A percentile compares a stretch with the other conserved stretches of the same genome.
Evolutionary conservation across 352 stramenopile genomes (phyloP).

Genomic region (Phytophthora citrophthora): DNA sequence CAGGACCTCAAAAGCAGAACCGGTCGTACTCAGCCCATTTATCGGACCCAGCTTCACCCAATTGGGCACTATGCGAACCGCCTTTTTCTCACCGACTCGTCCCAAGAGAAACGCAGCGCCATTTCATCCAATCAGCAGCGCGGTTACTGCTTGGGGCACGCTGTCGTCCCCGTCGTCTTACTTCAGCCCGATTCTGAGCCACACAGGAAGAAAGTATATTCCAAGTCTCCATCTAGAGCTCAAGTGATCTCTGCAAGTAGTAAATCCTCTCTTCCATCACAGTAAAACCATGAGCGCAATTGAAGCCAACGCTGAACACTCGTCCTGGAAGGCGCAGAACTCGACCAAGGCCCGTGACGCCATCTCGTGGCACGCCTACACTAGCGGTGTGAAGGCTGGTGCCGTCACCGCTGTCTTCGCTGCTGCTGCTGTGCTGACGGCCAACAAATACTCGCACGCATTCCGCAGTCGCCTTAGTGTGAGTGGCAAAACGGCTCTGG

Average conservation of each 20-base stretch:
- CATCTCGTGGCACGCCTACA: constrained; percentile 77
- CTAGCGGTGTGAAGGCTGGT: constrained; percentile 56
- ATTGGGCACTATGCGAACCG: constrained; percentile 2
- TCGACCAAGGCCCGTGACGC: constrained; percentile 64
- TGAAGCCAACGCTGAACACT: constrained; percentile 24
- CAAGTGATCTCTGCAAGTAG: constrained; percentile 11
- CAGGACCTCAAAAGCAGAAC: background rate
- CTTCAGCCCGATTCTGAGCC: constrained; percentile 9
- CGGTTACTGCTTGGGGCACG: background rate
- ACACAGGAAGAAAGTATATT: constrained; percentile 17
- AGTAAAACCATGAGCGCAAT: constrained; percentile 23
- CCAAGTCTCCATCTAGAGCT: constrained; percentile 13
- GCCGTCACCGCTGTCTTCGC: constrained; percentile 36
- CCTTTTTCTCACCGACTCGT: constrained; percentile 21
- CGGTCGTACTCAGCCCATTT: background rate
- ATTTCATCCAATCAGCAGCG: constrained; percentile 12
- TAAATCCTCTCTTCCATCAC: background rate
- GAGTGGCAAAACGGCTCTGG: constrained; percentile 79
- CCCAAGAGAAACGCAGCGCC: constrained; percentile 26
- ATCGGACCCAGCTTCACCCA: constrained; percentile 3
- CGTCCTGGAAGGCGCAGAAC: constrained; percentile 44
- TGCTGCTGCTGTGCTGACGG: constrained; percentile 38
- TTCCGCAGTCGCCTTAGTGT: constrained; percentile 77
- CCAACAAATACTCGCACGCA: constrained; percentile 65
- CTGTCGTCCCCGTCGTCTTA: constrained; percentile 22